Evolutionary conservation across 2,329 filamentous ascomycete genomes (phyloP), one percentile per base, ranked within the genome.

Genomic region (Westerdykella aurantiaca): DNA sequence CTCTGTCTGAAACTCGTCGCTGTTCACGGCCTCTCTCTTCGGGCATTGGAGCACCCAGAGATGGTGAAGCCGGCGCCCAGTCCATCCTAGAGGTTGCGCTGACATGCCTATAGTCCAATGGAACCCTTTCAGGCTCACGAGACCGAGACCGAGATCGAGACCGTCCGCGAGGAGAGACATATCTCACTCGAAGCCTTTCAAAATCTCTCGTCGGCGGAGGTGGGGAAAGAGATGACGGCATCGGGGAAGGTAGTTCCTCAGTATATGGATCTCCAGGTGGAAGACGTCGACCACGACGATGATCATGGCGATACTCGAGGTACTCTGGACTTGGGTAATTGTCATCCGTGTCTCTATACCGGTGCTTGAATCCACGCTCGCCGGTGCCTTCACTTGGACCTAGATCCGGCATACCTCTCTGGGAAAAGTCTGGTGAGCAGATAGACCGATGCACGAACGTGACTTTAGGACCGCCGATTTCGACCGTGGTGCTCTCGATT

Each of bases 391-490:
- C 40, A 31, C 44, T 14, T 16, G 45, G 31, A 11, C 38, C 37
- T 39, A 31, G 31, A 29, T 37, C 23, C 13, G 14, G 17, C n/a
- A 10, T 35, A 25, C 5, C 25, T 16, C 9, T 51, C 46, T 5
- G 37, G 14, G 4, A n/a, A 35, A 16, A 17, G 37, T 33, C 34
- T 38, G 2, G 44, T 43, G 18, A 45, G 39, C 33, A 34, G 39
- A 31, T 43, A 6, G 31, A 34, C 16, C 56, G 48, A n/a, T 50
- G 22, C 22, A 43, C 50, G 37, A 66, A 67, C 14, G 58, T 61
- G 13, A 67, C 64, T 34, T 53, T 52, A 14, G 55, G 53, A 1
- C 55, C 55, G 17, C 56, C 62, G 2, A 62, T 43, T 46, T 65
- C 60, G n/a, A 61, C 61, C 13, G 46, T 43, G 17, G 51, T 60